Percentiles rank a stretch among this genome's conserved stretches.
Evolutionary conservation across 805 yeast genomes (phyloP).

Genomic region (Vanderwaltozyma verrucispora): DNA sequence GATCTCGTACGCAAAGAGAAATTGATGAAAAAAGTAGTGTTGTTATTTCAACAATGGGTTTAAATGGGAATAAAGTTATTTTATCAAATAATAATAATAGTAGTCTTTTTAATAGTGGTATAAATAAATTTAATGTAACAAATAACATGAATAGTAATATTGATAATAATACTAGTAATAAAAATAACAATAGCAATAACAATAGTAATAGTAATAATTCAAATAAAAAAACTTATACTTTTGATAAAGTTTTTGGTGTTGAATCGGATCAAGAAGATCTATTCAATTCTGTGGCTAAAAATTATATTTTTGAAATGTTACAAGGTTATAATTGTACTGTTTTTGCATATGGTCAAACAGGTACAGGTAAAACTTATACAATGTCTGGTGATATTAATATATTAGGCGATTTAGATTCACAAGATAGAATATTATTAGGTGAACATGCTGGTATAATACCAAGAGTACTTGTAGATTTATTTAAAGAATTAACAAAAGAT

Average conservation of each 20-base stretch:
- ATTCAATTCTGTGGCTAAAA: conserved; percentile 52
- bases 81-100: conserved; percentile 24
- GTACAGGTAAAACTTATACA: conserved; percentile 72
- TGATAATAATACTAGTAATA: background rate
- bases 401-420: conserved; percentile 26
- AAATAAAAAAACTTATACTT: conserved; percentile 39
- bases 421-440: conserved; percentile 20
- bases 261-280: conserved; percentile 63
- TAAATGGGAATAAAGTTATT: conserved; percentile 36
- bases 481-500: conserved; percentile 34
- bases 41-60: conserved; percentile 41
- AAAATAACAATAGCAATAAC: background rate
- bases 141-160: too few relatives aligned
- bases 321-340: conserved; percentile 79
- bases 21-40: conserved; percentile 45
- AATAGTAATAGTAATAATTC: conserved; percentile 1
- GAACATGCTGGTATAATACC: conserved; percentile 57
- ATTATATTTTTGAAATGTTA: conserved; percentile 46
- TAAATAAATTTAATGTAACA: background rate
- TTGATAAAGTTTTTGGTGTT: conserved; percentile 75
- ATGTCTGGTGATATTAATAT: conserved; percentile 60
- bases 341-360: conserved; percentile 83
- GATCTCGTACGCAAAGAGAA: conserved; percentile 47
- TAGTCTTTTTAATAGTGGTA: background rate
- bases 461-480: conserved; percentile 44